Conservation (phyloP, 2,329 filamentous ascomycete species). For the Alternaria burnsii region DNA sequence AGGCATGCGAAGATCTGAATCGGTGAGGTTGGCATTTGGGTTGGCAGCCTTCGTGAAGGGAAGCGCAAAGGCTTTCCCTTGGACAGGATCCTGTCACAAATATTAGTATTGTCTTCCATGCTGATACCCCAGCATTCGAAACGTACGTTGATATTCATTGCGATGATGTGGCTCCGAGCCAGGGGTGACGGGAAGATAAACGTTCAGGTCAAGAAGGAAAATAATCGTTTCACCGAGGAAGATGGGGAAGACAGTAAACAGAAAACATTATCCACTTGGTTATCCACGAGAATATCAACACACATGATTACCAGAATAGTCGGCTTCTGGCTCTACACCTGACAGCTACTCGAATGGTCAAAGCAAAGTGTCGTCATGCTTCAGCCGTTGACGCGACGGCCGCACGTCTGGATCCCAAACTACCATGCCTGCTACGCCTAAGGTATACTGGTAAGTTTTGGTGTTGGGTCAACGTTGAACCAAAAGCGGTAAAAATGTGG, state of each 20-base stretch:
- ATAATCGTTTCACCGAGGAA: neutral
- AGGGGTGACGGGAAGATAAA: neutral
- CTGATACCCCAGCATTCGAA: neutral
- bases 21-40: conserved; percentile 16
- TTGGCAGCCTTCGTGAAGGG: conserved; percentile 26
- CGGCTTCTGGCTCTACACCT: neutral
- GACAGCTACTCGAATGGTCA: neutral
- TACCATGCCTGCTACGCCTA: neutral
- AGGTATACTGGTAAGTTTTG: neutral
- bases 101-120: neutral
- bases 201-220: neutral
- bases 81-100: conserved; percentile 15
- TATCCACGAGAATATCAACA: neutral
- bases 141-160: conserved; percentile 5
- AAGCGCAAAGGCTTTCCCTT: conserved; percentile 23
- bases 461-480: neutral
- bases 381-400: conserved; percentile 4
- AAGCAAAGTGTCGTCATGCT: conserved; percentile 6
- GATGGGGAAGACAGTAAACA: neutral
- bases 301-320: neutral
- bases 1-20: conserved; percentile 22
- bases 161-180: neutral
- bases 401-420: neutral
- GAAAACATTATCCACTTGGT: accelerated
- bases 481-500: conserved; percentile 2